A percentile compares a stretch with the other conserved stretches of the same genome.
phyloP scores from a whole-genome alignment of 495 filamentous ascomycete genomes.

The Jackrogersella multiformis region DNA sequence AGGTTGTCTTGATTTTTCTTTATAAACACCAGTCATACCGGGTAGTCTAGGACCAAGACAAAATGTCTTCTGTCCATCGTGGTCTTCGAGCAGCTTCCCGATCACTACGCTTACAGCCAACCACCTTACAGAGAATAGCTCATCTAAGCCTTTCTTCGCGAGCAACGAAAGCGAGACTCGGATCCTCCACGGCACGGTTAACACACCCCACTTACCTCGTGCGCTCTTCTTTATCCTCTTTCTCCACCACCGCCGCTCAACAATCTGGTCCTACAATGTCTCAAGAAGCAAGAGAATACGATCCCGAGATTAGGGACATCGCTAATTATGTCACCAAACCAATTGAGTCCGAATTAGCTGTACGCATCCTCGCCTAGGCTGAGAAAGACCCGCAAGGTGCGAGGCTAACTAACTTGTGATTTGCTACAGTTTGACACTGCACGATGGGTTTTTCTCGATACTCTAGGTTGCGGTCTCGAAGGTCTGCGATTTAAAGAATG shows the following conservation, averaged over 20 bases:
- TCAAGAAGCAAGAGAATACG: constrained; percentile 69
- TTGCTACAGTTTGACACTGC: constrained; percentile 84
- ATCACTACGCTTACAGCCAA: constrained; percentile 46
- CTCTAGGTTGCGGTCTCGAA: constrained; percentile 94
- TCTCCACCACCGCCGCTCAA: constrained; percentile 66
- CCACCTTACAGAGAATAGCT: constrained; percentile 28
- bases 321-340: constrained; percentile 91
- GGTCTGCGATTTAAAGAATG: constrained; percentile 96
- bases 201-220: constrained; percentile 23
- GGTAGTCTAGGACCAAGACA: constrained; percentile 15
- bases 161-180: constrained; percentile 34
- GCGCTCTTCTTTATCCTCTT: constrained; percentile 44
- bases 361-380: constrained; percentile 56
- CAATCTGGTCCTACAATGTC: constrained; percentile 62
- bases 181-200: constrained; percentile 31
- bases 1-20: not conserved
- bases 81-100: constrained; percentile 46
- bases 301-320: constrained; percentile 93
- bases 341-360: constrained; percentile 90
- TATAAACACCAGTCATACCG: too few species aligned
- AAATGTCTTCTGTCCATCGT: constrained; percentile 48
- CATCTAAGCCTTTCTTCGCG: constrained; percentile 33
- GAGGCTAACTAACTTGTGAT: constrained; percentile 44
- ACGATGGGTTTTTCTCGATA: constrained; percentile 90
- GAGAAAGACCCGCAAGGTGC: not conserved